Evolutionary conservation across 169 alveolate species (phyloP), one percentile per base, ranked within the genome.

Genomic region (Cryptosporidium sp.): DNA sequence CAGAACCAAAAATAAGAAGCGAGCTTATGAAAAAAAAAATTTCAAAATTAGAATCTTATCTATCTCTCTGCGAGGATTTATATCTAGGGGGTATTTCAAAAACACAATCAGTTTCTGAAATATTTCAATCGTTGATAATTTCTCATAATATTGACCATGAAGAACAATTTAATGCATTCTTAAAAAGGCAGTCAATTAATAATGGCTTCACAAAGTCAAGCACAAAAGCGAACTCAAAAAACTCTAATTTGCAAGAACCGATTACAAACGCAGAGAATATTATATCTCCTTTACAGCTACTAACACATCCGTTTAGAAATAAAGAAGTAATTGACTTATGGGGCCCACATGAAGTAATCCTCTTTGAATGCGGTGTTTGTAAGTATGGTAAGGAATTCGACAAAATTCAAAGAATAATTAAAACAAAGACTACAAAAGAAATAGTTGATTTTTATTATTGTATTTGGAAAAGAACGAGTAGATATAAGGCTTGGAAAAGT

Each of bases 341-440:
- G 97, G 97, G 96, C 5, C 97, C 97, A 21, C 92, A 94, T 51
- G 97, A 94, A 58, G 92, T 94, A 18, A 94, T 93, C 8, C 91
- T 94, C 21, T 94, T 94, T 75, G 97, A 94, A 85, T 92, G 94
- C 18, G 97, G 93, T 9, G 91, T 94, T 53, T 94, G 95, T 45
- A 93, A 92, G 62, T 92, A 94, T 85, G 97, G 97, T 39, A 94
- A 94, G 45, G 97, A 94, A 71, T 94, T 94, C 86, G 87, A 92
- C 87, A 93, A 91, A 48, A 85, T 94, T 12, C 97, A 94, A 61
- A 85, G 94, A 21, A 62, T 92, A 52, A 94, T 94, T 1, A 93
- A 93, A 51, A 94, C 94, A 29, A 94, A 94, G 56, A 86, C 96
- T 0, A 93, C 93, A 8, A 87, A 93, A 68, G 97, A 94, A 67